Base-by-base conservation (phyloP, 192 early-diverging fungal genomes). In the Blastocladiella britannica region DNA sequence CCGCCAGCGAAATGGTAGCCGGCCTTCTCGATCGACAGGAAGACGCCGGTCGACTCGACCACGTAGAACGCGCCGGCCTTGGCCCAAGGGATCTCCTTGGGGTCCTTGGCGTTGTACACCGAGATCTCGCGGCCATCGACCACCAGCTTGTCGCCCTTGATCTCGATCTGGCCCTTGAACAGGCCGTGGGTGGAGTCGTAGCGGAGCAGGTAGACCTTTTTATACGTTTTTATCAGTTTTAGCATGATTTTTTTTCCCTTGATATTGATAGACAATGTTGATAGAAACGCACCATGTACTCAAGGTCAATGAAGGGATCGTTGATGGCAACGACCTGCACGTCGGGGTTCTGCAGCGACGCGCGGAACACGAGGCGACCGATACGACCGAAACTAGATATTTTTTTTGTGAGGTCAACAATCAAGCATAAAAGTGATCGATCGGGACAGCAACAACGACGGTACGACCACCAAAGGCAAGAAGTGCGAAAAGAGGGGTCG, bases 181-280 rank as follows among this genome's bases (percentile, higher is more conserved):
- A 81, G 82, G 56, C 94, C 94, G 74, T 98, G 94, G 64, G 91
- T 93, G 31, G 94, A 93, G 82, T 98, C 94, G 72, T 92, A 98
- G 80, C 94, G 89, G 64, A 93, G 74, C 70, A 94, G 74, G 81
- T 94, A 97, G 67, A 83, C n/a, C n/a, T n/a, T n/a, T n/a, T n/a
- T n/a, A n/a, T n/a, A n/a, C n/a, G n/a, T n/a, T n/a, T n/a, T n/a
- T n/a, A n/a, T n/a, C n/a, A n/a, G n/a, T n/a, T n/a, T n/a, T n/a
- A n/a, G n/a, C n/a, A n/a, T n/a, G n/a, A n/a, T n/a, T n/a, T n/a
- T n/a, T n/a, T n/a, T n/a, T n/a, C n/a, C n/a, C n/a, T n/a, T n/a
- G n/a, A n/a, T n/a, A n/a, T n/a, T n/a, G n/a, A n/a, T n/a, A n/a
- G n/a, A n/a, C n/a, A n/a, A n/a, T n/a, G n/a, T n/a, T n/a, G n/a